Evolutionary conservation across 140 eudicot species (phyloP).

Genomic region (Flaveria floridana): DNA sequence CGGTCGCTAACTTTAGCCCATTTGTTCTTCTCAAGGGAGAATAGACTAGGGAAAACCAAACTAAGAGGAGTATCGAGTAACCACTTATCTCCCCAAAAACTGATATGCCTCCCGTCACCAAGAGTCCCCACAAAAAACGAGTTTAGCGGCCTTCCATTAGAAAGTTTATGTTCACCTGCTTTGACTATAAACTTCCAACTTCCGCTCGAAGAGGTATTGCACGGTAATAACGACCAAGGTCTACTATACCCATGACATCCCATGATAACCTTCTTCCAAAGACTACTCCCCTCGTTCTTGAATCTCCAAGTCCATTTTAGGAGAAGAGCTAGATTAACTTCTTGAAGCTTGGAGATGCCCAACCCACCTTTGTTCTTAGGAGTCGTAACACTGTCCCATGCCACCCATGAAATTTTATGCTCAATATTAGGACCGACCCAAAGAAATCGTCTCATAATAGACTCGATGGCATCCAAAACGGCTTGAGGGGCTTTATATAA

Average conservation of each 20-base stretch:
- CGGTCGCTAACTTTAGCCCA: no score
- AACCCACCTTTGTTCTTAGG: background rate
- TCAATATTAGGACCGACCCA: background rate
- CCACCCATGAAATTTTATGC: background rate
- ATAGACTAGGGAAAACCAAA: no score
- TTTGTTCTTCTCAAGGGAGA: no score
- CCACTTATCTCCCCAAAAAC: background rate
- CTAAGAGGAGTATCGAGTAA: background rate
- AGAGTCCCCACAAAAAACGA: background rate
- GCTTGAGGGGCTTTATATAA: background rate
- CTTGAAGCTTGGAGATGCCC: no score
- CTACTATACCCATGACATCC: background rate
- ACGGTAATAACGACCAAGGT: background rate
- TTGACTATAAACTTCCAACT: background rate
- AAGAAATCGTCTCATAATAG: background rate
- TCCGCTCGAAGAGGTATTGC: background rate
- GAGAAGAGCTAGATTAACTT: no score
- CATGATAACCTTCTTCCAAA: no score
- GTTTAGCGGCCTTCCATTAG: background rate
- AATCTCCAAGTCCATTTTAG: no score
- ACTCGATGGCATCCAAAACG: background rate
- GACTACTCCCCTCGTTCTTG: no score
- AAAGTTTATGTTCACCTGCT: background rate
- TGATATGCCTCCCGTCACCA: background rate
- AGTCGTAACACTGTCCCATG: background rate